Evolutionary conservation across 345 rosid genomes (phyloP), one percentile per base, ranked within the genome.

Genomic region (Ceriops tagal): DNA sequence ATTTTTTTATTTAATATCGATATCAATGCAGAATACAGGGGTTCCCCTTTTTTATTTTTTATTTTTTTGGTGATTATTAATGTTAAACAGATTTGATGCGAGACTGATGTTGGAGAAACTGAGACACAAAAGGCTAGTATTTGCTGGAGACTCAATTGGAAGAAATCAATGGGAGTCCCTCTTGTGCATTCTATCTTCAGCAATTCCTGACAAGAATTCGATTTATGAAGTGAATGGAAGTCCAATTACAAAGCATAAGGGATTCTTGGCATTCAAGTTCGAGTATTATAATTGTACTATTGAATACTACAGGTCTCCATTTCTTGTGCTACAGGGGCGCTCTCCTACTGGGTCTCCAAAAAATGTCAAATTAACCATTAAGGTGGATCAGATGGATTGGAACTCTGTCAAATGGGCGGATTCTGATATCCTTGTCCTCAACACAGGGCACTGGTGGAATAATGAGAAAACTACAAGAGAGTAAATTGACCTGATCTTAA

Each of bases 391-490:
- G 51, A 87, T 92, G 97, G 99, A 95, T 67, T 92, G 97, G 96
- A 83, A 59, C 53, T 82, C 85, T 1, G 53, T 47, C 47, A 88
- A 79, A 72, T 95, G 99, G 99, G 87, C 49, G 72, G 84, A 83
- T 30, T 89, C 99, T 0, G 99, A 92, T 78, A 64, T 92, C 46
- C 75, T 95, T 64, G 83, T 95, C 69, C 79, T 95, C 73, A 95
- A 95, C 79, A 87, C 89, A 0, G 98, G 99, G 71, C 97, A 95
- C 61, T 95, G 97, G 99, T 92, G 97, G 97, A 92, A 89, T 75
- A 78, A 87, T 3, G 97, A 89, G 86, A 95, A 95, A 86, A 95
- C 99, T 30, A 75, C 85, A 37, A 86, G 93, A 83, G 87, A 88
- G 99, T 95, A 82, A 80, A 68, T 49, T 39, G 26, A 28, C 34